A percentile compares a stretch with the other conserved stretches of the same genome.
Conservation (phyloP, 208 protist species). For the Balamuthia mandrillaris region DNA sequence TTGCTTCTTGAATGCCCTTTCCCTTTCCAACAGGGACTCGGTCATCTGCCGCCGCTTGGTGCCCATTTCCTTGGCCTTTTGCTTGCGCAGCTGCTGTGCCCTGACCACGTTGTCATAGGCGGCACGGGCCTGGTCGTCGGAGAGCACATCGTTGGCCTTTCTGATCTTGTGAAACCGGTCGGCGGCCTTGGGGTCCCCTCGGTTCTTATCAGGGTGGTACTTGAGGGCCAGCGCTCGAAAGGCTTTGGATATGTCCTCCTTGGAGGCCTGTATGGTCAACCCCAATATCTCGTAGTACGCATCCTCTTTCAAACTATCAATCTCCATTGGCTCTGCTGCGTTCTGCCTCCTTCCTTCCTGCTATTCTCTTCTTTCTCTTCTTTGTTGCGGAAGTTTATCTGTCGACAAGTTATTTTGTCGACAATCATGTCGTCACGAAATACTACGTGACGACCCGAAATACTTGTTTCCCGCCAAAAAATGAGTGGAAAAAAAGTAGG, state of each 20-base stretch:
- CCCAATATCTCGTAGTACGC: slow-evolving; percentile 22
- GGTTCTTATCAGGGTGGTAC: slow-evolving; percentile 70
- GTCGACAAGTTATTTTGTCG: too few species aligned
- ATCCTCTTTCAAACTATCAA: too few species aligned
- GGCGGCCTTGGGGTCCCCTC: slow-evolving; percentile 30
- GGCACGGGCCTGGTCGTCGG: slow-evolving; percentile 39
- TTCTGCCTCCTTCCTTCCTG: too few species aligned
- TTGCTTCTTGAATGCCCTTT: background rate
- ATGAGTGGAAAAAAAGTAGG: too few species aligned
- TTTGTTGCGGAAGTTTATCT: too few species aligned
- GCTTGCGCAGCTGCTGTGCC: background rate
- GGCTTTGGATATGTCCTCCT: slow-evolving; percentile 68
- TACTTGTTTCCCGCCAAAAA: too few species aligned
- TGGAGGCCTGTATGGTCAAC: slow-evolving; percentile 34
- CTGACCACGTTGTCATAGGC: background rate
- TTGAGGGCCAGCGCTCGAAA: slow-evolving; percentile 62
- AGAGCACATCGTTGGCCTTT: slow-evolving; percentile 59
- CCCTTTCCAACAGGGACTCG: background rate
- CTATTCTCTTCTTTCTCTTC: too few species aligned
- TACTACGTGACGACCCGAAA: too few species aligned
- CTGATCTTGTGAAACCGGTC: slow-evolving; percentile 63
- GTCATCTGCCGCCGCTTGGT: background rate
- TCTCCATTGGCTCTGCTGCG: too few species aligned
- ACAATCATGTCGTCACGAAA: too few species aligned
- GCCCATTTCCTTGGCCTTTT: background rate